Conservation (phyloP, 257 asterid species). For the Penstemon barbatus region DNA sequence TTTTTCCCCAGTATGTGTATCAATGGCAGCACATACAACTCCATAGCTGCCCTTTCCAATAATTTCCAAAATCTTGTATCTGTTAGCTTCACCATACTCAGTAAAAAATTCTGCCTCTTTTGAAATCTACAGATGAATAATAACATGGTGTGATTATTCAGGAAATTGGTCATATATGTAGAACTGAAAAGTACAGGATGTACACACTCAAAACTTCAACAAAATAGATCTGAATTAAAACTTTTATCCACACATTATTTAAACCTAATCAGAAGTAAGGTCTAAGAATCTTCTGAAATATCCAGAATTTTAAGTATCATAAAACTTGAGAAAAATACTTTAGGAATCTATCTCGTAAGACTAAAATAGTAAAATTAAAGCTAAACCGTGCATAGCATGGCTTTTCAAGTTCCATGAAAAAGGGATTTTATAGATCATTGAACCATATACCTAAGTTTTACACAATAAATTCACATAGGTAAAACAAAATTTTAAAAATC, state of each 20-base stretch:
- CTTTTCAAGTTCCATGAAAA: not conserved
- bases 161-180: not conserved
- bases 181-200: not conserved
- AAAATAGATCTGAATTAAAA: slow-evolving; percentile 7
- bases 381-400: slow-evolving; percentile 17
- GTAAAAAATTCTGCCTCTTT: slow-evolving; percentile 75
- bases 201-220: not conserved
- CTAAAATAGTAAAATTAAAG: not conserved
- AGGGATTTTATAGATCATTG: no score
- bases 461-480: not conserved
- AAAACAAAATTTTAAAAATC: not conserved
- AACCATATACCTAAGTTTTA: slow-evolving; percentile 1
- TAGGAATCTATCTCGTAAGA: not conserved
- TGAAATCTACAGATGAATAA: slow-evolving; percentile 47
- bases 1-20: slow-evolving; percentile 85
- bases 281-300: slow-evolving; percentile 13
- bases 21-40: slow-evolving; percentile 89
- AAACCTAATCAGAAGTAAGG: slow-evolving; percentile 7
- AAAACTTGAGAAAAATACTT: not conserved
- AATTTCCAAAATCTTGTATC: slow-evolving; percentile 82
- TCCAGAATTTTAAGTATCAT: not conserved
- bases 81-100: slow-evolving; percentile 81
- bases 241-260: not conserved
- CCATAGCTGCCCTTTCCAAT: slow-evolving; percentile 96
- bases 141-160: slow-evolving; percentile 20